phyloP scores from a whole-genome alignment of 2,329 filamentous ascomycete species.

The Botrytis elliptica region DNA sequence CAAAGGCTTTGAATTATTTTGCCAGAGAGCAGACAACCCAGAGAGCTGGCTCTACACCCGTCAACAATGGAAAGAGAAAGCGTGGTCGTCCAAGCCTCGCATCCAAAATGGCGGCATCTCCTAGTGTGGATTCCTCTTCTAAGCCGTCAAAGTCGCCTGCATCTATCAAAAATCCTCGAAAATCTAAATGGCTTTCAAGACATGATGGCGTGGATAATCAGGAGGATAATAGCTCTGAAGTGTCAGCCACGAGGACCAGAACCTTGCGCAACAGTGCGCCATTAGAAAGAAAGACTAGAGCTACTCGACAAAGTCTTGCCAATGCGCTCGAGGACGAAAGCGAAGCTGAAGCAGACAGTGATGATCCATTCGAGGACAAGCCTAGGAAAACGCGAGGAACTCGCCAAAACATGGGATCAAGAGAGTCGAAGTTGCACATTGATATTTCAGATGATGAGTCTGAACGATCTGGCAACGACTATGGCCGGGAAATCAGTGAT shows the following conservation, averaged over 20 bases:
- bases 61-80: constrained; percentile 23
- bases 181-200: constrained; percentile 35
- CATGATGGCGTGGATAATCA: constrained; percentile 30
- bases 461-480: background rate
- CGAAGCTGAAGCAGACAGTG: background rate
- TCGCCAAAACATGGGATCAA: background rate
- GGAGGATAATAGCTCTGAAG: constrained; percentile 10
- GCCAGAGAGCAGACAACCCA: constrained; percentile 19
- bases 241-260: constrained; percentile 5
- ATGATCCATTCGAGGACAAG: background rate
- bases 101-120: constrained; percentile 1
- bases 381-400: background rate
- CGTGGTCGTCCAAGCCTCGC: constrained; percentile 22
- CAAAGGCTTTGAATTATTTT: constrained; percentile 29
- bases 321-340: background rate
- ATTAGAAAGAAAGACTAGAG: background rate
- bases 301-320: background rate
- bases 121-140: background rate
- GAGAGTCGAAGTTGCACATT: background rate
- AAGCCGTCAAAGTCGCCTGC: constrained; percentile 19
- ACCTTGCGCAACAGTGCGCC: background rate
- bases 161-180: constrained; percentile 29
- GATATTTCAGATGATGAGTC: background rate
- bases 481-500: constrained; percentile 6
- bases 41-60: background rate